Evolutionary conservation across 805 yeast genomes (phyloP).

Genomic region (Brettanomyces nanus): DNA sequence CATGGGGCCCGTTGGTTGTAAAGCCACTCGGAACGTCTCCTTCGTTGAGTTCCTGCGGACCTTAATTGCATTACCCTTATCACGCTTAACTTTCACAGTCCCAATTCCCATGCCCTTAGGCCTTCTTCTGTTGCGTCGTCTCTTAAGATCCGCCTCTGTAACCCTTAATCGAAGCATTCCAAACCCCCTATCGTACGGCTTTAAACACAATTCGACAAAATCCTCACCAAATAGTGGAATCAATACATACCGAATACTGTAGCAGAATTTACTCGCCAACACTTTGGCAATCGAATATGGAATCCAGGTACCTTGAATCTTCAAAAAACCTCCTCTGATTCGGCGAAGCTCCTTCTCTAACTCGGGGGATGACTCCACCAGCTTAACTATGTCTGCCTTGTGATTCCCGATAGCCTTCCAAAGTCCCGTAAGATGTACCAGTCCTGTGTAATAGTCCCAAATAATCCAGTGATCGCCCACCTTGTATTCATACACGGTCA

Average conservation of each 20-base stretch:
- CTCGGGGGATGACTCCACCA: constrained; percentile 59
- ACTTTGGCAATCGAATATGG: constrained; percentile 61
- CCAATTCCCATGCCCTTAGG: too few relatives aligned
- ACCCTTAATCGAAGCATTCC: constrained; percentile 47
- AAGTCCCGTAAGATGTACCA: constrained; percentile 79
- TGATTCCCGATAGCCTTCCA: constrained; percentile 70
- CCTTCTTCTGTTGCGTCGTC: constrained; percentile 16
- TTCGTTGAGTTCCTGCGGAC: too few relatives aligned
- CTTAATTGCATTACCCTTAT: too few relatives aligned
- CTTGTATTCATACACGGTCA: constrained; percentile 66
- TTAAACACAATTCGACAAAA: constrained; percentile 55
- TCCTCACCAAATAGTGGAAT: constrained; percentile 72
- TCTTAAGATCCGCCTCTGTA: constrained; percentile 21
- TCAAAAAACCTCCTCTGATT: constrained; percentile 83
- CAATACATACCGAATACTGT: constrained; percentile 62
- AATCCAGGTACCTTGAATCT: constrained; percentile 93
- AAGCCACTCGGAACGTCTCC: too few relatives aligned
- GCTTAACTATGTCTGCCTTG: constrained; percentile 71
- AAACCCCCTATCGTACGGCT: constrained; percentile 53
- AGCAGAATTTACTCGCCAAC: constrained; percentile 70
- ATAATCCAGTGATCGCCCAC: constrained; percentile 67
- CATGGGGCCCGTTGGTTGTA: too few relatives aligned
- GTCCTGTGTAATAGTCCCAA: constrained; percentile 82
- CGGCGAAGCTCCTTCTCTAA: constrained; percentile 57
- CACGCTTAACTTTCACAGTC: neutral